These are phyloP conservation scores for Jaenimonas drosophilae DNA, from an alignment of 208 protist species.

Conservation along the genomic window DNA sequence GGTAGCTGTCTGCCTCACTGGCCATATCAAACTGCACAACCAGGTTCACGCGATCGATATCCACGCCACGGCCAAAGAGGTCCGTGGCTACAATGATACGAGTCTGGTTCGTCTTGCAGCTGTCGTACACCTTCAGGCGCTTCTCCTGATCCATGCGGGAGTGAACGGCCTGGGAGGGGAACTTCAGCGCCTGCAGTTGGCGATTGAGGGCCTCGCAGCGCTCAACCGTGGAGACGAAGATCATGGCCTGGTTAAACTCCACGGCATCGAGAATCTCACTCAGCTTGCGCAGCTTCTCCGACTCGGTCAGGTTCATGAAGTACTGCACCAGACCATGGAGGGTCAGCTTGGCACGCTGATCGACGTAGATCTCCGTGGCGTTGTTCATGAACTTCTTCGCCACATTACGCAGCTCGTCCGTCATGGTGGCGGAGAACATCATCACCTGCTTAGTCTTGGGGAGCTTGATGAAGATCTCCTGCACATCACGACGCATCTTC, in stretches of 20 bases:
- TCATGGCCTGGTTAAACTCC: slow-evolving; percentile 99
- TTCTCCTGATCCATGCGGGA: slow-evolving; percentile 92
- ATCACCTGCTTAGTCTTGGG: slow-evolving; percentile 99
- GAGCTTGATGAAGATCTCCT: slow-evolving; percentile 96
- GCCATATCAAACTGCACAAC: slow-evolving; percentile 99
- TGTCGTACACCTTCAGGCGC: slow-evolving; percentile 79
- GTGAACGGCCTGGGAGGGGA: slow-evolving; percentile 96
- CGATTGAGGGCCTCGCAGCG: slow-evolving; percentile 93
- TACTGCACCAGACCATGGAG: slow-evolving; percentile 99
- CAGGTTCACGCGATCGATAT: slow-evolving; percentile 99
- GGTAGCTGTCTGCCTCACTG: slow-evolving; percentile 93
- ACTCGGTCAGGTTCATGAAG: slow-evolving; percentile 96
- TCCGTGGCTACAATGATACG: slow-evolving; percentile 99
- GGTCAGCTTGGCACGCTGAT: slow-evolving; percentile 97
- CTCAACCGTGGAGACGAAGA: slow-evolving; percentile 96
- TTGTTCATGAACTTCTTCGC: slow-evolving; percentile 98
- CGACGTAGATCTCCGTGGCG: slow-evolving; percentile 96
- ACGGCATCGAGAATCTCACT: slow-evolving; percentile 97
- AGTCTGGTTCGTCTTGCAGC: slow-evolving; percentile 98
- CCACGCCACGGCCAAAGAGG: slow-evolving; percentile 99
- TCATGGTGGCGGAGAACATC: slow-evolving; percentile 99
- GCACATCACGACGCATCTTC: slow-evolving; percentile 95
- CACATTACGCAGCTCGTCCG: slow-evolving; percentile 89
- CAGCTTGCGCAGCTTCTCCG: slow-evolving; percentile 97
- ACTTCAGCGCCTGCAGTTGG: slow-evolving; percentile 93